Evolutionary conservation across 768 basidiomycete genomes (phyloP), one percentile per base, ranked within the genome.

Genomic region (Termitomyces bulborhizus): DNA sequence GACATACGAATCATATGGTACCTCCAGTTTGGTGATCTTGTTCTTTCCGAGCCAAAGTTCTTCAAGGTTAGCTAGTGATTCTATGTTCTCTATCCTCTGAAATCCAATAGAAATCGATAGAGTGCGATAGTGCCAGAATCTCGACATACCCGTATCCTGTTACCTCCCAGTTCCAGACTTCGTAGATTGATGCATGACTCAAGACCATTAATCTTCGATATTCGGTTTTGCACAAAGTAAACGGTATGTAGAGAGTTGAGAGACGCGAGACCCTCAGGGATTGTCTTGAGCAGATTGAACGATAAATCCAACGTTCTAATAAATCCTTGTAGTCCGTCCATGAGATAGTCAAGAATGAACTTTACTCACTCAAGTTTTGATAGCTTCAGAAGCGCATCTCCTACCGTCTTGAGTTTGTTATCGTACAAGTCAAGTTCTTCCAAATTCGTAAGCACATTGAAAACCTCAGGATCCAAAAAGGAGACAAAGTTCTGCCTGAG

Each of bases 11-110:
- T 15, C 13, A 40, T 15, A n/a, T 11, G 65, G 41, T 60, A 91
- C 92, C 79, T 95, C 89, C 4, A 99, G 79, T 67, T 83, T 86
- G 6, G 85, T 68, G 55, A 99, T 92, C 74, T 98, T 99, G 68
- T 99, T 99, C 79, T 99, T 99, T 7, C 97, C 97, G 3, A 98
- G 72, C 93, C 96, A 98, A 3, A 99, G 75, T 63, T 98, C 94
- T 61, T 94, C 91, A 9, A 99, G 74, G 60, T 88, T 90, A 1
- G 85, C 81, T 39, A 97, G 73, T 1, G 81, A 76, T 11, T 91
- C 90, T 3, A 98, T 70, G 40, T 87, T 86, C 67, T 98, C 92
- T 55, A 99, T 96, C 74, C 77, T 82, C 94, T 97, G 57, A 9
- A 31, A n/a, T 55, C 53, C 54, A 40, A 31, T 29, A 12, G 4